Evolutionary conservation across 345 rosid genomes (phyloP), one percentile per base, ranked within the genome.

Genomic region (Firmiana major): DNA sequence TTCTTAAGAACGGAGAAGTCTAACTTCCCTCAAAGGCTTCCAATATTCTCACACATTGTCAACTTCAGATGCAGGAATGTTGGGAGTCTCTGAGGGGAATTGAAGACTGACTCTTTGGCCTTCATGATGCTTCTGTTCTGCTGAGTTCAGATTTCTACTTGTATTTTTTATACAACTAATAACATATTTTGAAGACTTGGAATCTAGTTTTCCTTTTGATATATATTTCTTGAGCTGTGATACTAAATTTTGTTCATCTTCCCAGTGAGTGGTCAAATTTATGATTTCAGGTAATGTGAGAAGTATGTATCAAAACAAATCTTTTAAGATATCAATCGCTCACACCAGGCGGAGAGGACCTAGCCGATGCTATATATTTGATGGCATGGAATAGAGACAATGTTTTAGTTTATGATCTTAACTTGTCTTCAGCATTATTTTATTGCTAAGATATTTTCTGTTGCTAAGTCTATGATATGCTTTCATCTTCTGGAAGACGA

Each of bases 11-110:
- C 22, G 75, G 80, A 63, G 75, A 76, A 71, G 75, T 54, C 26
- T 79, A 75, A 71, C 72, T 75, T 54, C 74, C 79, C 84, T 78
- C 79, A 71, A 75, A 82, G 79, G 81, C 81, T 75, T 78, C 81
- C 84, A 78, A 73, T 70, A 58, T 72, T 75, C 76, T 53, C 70
- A 7, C 43, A 46, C 22, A 22, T 6, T 21, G 21, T 36, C 19
- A 40, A 31, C 24, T 22, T 59, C 63, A 10, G 63, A 59, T 59
- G 63, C 34, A 4, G 15, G 63, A 59, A 24, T 11, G 16, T 59
- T 59, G 63, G 63, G 7, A 24, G 63, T 24, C 63, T 24, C 11
- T 1, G 63, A 59, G 63, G 16, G 36, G 7, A 24, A 24, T 24
- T 59, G 7, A 59, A 10, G 34, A 24, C 63, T 24, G 36, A 59